phyloP scores from a whole-genome alignment of 75 land plant genomes.

The Gnetum montanum region DNA sequence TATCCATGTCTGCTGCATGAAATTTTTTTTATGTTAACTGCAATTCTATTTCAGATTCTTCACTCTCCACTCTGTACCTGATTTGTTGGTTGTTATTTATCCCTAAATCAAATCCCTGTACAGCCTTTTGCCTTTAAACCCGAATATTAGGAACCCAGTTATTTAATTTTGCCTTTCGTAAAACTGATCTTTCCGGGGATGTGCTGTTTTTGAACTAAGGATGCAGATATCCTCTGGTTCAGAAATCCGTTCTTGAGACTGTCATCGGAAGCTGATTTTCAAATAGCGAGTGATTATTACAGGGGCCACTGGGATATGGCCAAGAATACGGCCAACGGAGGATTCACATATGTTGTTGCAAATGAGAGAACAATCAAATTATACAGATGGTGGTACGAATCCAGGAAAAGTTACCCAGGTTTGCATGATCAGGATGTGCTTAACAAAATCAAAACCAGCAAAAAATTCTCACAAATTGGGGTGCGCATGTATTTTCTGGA shows the following conservation, averaged over 20 bases:
- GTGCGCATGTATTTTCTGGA: conserved; percentile 17
- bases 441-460: neutral
- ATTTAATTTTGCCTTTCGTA: neutral
- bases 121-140: neutral
- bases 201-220: conserved; percentile 13
- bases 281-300: conserved; percentile 23
- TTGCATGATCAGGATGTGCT: conserved; percentile 22
- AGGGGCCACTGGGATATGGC: conserved; percentile 14
- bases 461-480: conserved; percentile 3
- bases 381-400: conserved; percentile 26
- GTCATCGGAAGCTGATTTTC: conserved; percentile 15
- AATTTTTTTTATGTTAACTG: neutral
- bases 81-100: neutral
- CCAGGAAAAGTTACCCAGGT: conserved; percentile 12
- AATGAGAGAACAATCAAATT: conserved; percentile 21
- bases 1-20: neutral
- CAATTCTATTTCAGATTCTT: too few species aligned
- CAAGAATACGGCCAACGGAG: conserved; percentile 20
- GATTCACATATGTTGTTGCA: conserved; percentile 14
- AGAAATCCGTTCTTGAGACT: conserved; percentile 22
- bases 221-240: conserved; percentile 30
- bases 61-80: too few species aligned
- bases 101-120: neutral
- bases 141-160: neutral
- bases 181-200: too few species aligned